Evolutionary conservation across 164 flowering plant species (phyloP).

Genomic region (Tetracentron sinense): DNA sequence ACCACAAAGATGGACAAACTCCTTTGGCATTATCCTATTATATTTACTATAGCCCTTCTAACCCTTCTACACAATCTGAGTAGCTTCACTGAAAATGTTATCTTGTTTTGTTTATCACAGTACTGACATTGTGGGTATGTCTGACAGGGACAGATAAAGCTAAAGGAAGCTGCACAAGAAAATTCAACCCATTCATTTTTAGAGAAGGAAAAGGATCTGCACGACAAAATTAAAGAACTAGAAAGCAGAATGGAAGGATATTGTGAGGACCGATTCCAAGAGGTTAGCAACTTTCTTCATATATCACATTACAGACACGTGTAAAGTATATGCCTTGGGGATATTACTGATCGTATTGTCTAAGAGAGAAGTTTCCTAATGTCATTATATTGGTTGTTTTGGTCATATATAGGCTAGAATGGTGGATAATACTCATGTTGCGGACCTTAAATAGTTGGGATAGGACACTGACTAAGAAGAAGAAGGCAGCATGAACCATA

Average conservation of each 20-base stretch:
- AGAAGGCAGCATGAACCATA: background rate
- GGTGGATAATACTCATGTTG: too few species aligned
- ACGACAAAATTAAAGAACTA: constrained; percentile 53
- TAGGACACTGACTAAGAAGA: too few species aligned
- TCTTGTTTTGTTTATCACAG: background rate
- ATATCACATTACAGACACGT: background rate
- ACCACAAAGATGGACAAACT: background rate
- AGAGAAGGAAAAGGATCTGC: constrained; percentile 71
- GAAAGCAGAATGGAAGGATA: constrained; percentile 38
- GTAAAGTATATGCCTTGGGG: background rate
- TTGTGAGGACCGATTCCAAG: constrained; percentile 20
- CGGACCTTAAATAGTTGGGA: too few species aligned
- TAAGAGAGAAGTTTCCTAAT: background rate
- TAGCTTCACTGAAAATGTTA: background rate
- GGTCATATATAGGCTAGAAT: too few species aligned
- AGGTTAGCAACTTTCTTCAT: constrained; percentile 30
- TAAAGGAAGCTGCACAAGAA: constrained; percentile 62
- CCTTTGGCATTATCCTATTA: background rate
- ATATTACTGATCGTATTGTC: background rate
- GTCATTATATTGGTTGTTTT: background rate
- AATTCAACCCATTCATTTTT: constrained; percentile 44
- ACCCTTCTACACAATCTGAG: background rate
- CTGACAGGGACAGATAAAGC: constrained; percentile 55
- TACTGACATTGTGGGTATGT: constrained; percentile 4
- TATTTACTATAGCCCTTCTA: background rate